Evolutionary conservation across 768 basidiomycete genomes (phyloP).

Genomic region (Lactarius evosmus): DNA sequence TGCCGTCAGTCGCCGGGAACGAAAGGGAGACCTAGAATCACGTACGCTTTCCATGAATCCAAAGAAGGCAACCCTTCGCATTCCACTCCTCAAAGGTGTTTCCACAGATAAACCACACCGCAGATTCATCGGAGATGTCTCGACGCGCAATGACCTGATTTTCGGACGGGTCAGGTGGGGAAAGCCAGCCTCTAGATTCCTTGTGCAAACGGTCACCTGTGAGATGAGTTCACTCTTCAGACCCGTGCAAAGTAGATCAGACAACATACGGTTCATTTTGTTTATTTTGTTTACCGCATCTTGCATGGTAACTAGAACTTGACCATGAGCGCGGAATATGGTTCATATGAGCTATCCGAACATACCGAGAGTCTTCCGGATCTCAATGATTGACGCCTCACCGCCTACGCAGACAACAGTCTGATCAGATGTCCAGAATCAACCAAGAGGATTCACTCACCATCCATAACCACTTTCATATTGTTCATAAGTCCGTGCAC

Average conservation of each 20-base stretch:
- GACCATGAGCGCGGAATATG: neutral
- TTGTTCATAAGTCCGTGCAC: neutral
- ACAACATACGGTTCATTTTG: constrained; percentile 1
- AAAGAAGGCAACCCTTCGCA: neutral
- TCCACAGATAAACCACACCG: neutral
- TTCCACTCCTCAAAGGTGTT: neutral
- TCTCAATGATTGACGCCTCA: neutral
- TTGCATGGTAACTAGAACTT: neutral
- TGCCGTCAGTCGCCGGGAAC: neutral
- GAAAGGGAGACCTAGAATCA: too few relatives aligned
- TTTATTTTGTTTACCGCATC: neutral
- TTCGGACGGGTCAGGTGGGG: constrained; percentile 11
- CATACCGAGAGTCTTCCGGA: constrained; percentile 5
- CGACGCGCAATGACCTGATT: constrained; percentile 3
- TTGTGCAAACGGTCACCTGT: constrained; percentile 2
- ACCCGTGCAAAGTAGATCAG: neutral
- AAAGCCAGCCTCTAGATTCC: constrained; percentile 4
- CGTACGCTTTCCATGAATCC: constrained; percentile 1
- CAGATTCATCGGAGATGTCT: neutral
- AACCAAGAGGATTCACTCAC: neutral
- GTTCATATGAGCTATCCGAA: too few relatives aligned
- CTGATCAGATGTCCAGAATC: neutral
- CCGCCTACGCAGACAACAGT: neutral
- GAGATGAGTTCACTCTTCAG: neutral
- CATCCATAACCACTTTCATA: neutral